Percentiles rank a stretch among this genome's conserved stretches.
These are phyloP conservation scores for Nicotiana undulata DNA, from an alignment of 257 asterid species.

Conservation along the genomic window DNA sequence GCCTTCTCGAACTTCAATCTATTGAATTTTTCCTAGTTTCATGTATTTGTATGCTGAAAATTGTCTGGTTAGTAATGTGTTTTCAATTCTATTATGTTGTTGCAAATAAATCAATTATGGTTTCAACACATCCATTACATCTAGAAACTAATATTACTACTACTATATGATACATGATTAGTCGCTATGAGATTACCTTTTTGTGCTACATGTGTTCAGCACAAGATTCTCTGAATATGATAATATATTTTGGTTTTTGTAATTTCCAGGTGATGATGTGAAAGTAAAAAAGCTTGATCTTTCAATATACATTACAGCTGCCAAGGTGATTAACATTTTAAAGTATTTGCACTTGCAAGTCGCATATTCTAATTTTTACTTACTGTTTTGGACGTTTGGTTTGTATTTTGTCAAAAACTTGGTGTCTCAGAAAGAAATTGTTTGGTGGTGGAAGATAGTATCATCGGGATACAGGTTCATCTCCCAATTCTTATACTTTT, in stretches of 20 bases:
- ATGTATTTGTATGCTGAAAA: background rate
- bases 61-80: background rate
- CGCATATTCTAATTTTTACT: background rate
- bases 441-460: conserved; percentile 93
- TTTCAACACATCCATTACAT: background rate
- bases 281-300: conserved; percentile 93
- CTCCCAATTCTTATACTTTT: background rate
- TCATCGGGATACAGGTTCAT: conserved; percentile 89
- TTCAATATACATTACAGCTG: conserved; percentile 69
- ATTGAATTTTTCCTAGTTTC: background rate
- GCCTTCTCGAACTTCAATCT: background rate
- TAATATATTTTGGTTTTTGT: background rate
- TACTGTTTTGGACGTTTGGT: background rate
- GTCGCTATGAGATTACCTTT: background rate
- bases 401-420: conserved; percentile 41
- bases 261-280: conserved; percentile 78
- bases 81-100: background rate
- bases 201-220: background rate
- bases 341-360: background rate
- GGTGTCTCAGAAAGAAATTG: conserved; percentile 63
- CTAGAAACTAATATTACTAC: background rate
- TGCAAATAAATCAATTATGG: background rate
- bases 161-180: no score
- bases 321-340: conserved; percentile 39
- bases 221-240: background rate